These are phyloP conservation scores for Ormosia emarginata DNA, from an alignment of 306 rosid genomes.

Conservation along the genomic window DNA sequence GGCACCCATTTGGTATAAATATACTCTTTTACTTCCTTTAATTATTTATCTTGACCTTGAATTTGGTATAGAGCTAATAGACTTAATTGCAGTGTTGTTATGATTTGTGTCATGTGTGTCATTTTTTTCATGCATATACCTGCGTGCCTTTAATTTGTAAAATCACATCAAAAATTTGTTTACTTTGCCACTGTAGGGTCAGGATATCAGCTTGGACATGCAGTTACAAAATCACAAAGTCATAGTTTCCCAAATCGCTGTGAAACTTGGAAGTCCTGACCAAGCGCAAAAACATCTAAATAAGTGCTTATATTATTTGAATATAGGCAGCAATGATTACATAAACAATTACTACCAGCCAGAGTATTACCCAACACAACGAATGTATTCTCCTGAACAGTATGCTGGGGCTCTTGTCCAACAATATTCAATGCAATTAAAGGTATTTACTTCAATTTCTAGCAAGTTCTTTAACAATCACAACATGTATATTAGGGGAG, in stretches of 20 bases:
- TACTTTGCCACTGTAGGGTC: conserved; percentile 40
- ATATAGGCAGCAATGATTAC: conserved; percentile 61
- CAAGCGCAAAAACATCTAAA: conserved; percentile 24
- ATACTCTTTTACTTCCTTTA: background rate
- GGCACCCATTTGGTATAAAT: conserved; percentile 36
- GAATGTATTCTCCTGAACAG: background rate
- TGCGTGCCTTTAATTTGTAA: background rate
- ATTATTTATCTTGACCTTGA: background rate
- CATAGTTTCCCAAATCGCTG: conserved; percentile 9
- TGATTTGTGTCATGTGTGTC: background rate
- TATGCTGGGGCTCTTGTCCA: conserved; percentile 28
- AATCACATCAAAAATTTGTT: background rate
- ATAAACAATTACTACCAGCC: conserved; percentile 57
- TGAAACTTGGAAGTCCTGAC: background rate
- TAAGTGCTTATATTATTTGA: conserved; percentile 57
- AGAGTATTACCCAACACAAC: conserved; percentile 16
- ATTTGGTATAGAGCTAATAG: background rate
- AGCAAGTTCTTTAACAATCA: background rate
- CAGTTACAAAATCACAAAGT: conserved; percentile 43
- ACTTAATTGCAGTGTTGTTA: background rate
- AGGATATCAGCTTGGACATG: conserved; percentile 16
- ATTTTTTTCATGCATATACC: background rate
- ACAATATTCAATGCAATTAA: conserved; percentile 25
- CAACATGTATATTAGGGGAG: background rate
- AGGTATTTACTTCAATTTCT: conserved; percentile 29